Conservation (phyloP, 352 stramenopile species). For the Phytophthora sp. region DNA sequence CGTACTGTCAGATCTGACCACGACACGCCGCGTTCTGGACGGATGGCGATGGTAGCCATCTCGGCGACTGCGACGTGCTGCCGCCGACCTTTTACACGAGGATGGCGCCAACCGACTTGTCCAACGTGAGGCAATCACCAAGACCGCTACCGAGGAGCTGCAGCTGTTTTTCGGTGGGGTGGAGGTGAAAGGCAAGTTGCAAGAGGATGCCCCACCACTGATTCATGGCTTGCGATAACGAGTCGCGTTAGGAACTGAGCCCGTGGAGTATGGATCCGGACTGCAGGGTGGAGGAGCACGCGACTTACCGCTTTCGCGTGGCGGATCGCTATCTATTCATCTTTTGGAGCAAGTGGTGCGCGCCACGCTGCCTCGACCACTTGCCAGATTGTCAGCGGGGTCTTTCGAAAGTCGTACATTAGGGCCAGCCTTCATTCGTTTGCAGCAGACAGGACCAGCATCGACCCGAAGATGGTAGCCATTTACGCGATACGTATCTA, state of each 20-base stretch:
- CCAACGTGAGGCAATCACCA: too few relatives aligned
- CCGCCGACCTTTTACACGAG: slow-evolving; percentile 12
- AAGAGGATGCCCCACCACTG: too few relatives aligned
- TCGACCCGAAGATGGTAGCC: background rate
- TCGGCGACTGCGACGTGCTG: background rate
- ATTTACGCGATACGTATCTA: slow-evolving; percentile 1
- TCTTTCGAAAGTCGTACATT: slow-evolving; percentile 27
- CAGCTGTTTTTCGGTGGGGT: too few relatives aligned
- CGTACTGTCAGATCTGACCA: slow-evolving; percentile 2
- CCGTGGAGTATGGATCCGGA: background rate
- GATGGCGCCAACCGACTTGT: slow-evolving; percentile 1
- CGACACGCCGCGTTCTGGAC: slow-evolving; percentile 14
- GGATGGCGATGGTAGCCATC: slow-evolving; percentile 6
- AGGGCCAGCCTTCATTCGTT: slow-evolving; percentile 9
- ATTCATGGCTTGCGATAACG: too few relatives aligned
- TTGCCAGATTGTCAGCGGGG: background rate
- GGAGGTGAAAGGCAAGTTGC: too few relatives aligned
- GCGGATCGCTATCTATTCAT: too few relatives aligned
- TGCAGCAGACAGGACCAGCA: too few relatives aligned
- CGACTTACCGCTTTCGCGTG: too few relatives aligned
- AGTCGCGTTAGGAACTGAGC: slow-evolving; percentile 1
- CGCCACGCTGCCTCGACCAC: background rate
- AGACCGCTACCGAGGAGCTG: too few relatives aligned
- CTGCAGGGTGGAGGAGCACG: background rate
- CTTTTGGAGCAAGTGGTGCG: background rate